A percentile compares a stretch with the other conserved stretches of the same genome.
Conservation (phyloP, 2,329 filamentous ascomycete species). For the Taxawa tesnikishii region DNA sequence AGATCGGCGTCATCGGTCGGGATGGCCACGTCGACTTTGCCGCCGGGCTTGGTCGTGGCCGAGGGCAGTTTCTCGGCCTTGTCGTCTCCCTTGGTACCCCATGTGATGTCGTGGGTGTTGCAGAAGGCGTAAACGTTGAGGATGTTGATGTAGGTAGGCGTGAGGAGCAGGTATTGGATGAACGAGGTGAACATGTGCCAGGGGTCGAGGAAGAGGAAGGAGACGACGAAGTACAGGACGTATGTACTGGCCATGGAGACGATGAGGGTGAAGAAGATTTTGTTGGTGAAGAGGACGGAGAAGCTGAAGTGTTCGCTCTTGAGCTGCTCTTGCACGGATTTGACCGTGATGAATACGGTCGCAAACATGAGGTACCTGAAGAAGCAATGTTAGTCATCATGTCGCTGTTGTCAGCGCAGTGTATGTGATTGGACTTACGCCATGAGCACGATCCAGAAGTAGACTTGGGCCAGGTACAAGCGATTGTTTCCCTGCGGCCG, state of each 20-base stretch:
- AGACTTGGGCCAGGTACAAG: constrained; percentile 94
- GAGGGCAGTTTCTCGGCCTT: constrained; percentile 83
- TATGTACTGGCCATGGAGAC: constrained; percentile 88
- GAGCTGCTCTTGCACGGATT: constrained; percentile 65
- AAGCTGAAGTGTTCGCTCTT: constrained; percentile 54
- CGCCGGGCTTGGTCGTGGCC: constrained; percentile 82
- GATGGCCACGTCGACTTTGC: constrained; percentile 81
- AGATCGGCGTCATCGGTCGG: constrained; percentile 87
- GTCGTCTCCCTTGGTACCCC: constrained; percentile 97
- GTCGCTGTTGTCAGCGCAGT: neutral
- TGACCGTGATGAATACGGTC: constrained; percentile 85
- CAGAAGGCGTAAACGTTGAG: constrained; percentile 99
- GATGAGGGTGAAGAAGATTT: constrained; percentile 85
- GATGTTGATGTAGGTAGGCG: constrained; percentile 94
- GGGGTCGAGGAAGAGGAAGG: constrained; percentile 89
- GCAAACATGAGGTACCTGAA: constrained; percentile 80
- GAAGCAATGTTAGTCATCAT: constrained; percentile 1
- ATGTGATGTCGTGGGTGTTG: constrained; percentile 95
- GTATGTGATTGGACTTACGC: constrained; percentile 44
- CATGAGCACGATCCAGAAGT: constrained; percentile 97
- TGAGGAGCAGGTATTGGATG: constrained; percentile 86
- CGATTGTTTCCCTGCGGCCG: constrained; percentile 86
- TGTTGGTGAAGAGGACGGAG: constrained; percentile 67
- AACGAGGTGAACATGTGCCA: constrained; percentile 99
- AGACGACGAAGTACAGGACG: constrained; percentile 82